Base-by-base conservation (phyloP, 441 rosid species). In the Mallotus repandus region DNA sequence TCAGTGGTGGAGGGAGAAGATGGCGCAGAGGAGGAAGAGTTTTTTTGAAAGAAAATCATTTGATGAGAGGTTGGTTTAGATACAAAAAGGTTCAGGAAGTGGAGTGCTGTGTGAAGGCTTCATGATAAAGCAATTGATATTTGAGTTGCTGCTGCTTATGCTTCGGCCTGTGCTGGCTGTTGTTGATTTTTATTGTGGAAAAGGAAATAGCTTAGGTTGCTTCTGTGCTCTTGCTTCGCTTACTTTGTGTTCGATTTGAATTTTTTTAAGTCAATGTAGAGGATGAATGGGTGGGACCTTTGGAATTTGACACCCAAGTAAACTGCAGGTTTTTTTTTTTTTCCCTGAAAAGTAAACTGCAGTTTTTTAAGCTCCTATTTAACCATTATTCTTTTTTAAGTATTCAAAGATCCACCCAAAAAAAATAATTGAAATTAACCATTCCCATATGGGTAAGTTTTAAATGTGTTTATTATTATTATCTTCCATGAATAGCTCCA, bases 191-290 rank as follows among this genome's bases (percentile, higher is more conserved):
- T 32, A 25, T 43, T 25, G 29, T 25, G 8, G 57, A 63, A 38
- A 43, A 38, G 48, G 61, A 80, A 77, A 81, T 68, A 54, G 50
- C 67, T 71, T 18, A 19, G 63, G 86, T 53, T 63, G 43, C 67
- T 82, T 84, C 83, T 52, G 41, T 7, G 84, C 71, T 63, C 25
- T 64, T 82, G 79, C 87, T 62, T 45, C 57, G 54, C 67, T 43
- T 61, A 69, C 73, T 65, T 64, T 52, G 57, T 18, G 32, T 58
- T 16, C 29, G 49, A 0, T 43, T 19, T 73, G 70, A 63, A 77
- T 59, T 70, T 70, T 52, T 48, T 25, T 56, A 5, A 71, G 80
- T 78, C 81, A 70, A 70, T 64, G 35, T n/a, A 70, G 65, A 54
- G 9, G 66, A 25, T 25, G 29, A 1, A 25, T 25, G 66, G 45